Base-by-base conservation (phyloP, 2,329 filamentous ascomycete species). In the Byssoonygena ceratinophila region DNA sequence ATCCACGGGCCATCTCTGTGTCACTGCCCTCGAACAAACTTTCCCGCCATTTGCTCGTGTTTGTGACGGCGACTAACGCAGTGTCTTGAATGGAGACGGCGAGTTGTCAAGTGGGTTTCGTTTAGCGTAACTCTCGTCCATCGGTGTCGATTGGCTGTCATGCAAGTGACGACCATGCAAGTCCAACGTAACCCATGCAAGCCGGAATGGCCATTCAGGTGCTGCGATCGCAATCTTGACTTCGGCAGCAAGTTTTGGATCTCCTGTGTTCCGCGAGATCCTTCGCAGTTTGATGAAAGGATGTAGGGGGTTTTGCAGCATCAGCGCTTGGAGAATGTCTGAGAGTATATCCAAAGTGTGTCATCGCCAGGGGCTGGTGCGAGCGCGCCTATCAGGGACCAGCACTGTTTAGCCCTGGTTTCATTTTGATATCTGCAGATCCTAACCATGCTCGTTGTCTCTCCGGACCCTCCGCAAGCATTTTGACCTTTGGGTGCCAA, bases 201-300 rank as follows among this genome's bases (percentile, higher is more conserved):
- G 40, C 29, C 37, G 11, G 23, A 8, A n/a, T 43, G 47, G 47
- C 47, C 47, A 50, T 22, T 50, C 22, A 50, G 37, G 14, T n/a
- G 47, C 37, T 25, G 37, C 22, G 11, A 6, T 39, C 16, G 43
- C 18, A 39, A 14, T 6, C 36, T 31, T 31, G n/a, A 49, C 7
- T 20, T 23, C 14, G n/a, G 25, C 39, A 18, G 14, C 9, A 29
- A 12, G n/a, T 12, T 37, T 18, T 41, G 23, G 8, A 12, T 2
- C 20, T 29, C 23, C 20, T n/a, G 9, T 27, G 3, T 32, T 49
- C 4, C 8, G 14, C 31, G 16, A 2, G 4, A 11, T 25, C 9
- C 25, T 12, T n/a, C 12, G 34, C 49, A 22, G 20, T 51, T 51
- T 51, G 45, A 51, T 51, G 40, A 51, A 45, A 45, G 49, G 49